A percentile compares a stretch with the other conserved stretches of the same genome.
Evolutionary conservation across 1,284 basidiomycete species (phyloP).

Genomic region (Gomphus sp.): DNA sequence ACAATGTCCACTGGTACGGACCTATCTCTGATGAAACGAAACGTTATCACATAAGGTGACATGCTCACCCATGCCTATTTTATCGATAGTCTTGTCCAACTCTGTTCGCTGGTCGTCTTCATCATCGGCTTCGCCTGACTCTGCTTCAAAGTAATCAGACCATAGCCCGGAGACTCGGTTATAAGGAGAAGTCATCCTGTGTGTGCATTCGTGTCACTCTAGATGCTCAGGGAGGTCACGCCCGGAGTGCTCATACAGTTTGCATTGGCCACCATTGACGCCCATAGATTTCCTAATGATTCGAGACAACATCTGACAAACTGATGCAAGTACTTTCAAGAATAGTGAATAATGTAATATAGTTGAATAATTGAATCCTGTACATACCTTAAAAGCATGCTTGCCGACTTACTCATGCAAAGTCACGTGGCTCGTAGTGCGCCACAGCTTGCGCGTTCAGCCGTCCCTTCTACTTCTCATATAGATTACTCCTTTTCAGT

Average conservation of each 20-base stretch:
- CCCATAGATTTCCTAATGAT: neutral
- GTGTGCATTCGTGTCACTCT: neutral
- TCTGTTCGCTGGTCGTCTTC: conserved; percentile 52
- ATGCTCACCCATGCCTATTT: conserved; percentile 74
- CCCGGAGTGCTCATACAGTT: too few species aligned
- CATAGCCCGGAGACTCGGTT: conserved; percentile 38
- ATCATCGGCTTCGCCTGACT: conserved; percentile 26
- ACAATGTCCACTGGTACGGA: conserved; percentile 72
- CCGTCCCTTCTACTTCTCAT: neutral
- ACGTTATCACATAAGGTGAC: neutral
- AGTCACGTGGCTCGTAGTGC: neutral
- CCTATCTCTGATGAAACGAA: conserved; percentile 25
- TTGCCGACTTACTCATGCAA: neutral
- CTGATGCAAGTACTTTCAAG: too few species aligned
- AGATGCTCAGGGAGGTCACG: neutral
- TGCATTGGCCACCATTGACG: neutral
- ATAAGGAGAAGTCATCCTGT: conserved; percentile 3
- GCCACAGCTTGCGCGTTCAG: neutral
- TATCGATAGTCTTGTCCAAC: conserved; percentile 80
- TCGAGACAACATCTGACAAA: neutral
- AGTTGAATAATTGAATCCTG: too few species aligned
- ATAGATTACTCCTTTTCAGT: neutral
- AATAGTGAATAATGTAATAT: too few species aligned
- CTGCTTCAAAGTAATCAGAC: conserved; percentile 25
- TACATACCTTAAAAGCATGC: too few species aligned